Base-by-base conservation (phyloP, 2,329 filamentous ascomycete genomes). In the Gliomastix tumulicola region DNA sequence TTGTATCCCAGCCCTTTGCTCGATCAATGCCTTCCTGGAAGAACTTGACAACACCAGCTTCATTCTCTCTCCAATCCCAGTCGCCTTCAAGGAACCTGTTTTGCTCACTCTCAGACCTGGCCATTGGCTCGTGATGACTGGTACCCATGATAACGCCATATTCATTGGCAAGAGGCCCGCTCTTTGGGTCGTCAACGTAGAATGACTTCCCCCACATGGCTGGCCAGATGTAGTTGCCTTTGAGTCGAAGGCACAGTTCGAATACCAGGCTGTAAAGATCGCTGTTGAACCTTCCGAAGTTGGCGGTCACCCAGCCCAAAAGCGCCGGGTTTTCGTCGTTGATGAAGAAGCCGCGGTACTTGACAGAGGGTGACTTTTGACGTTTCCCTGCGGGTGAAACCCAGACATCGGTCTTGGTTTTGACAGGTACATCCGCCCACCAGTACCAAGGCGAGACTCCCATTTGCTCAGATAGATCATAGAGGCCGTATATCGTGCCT, bases 371-470 rank as follows among this genome's bases (percentile, higher is more conserved):
- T 5, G 76, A 60, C 4, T 65, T 66, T 45, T 82, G 77, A 0
- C 71, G 59, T 45, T 79, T 80, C 21, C 60, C 66, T 8, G 60
- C 65, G 15, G 68, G 56, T n/a, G 76, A 54, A 11, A 73, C 71
- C 43, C 71, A 82, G 37, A 84, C 72, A 7, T 65, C 60, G 17
- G 62, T 54, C 42, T 71, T 67, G 40, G 65, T 59, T 35, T 69
- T 66, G 3, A 69, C 50, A 2, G 76, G 68, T 1, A 79, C 73
- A 49, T 84, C 80, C 6, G 80, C 78, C 67, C 75, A 83, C 63
- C 71, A 83, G 57, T 83, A 74, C 79, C 79, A 84, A 28, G 82
- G 82, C 21, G 78, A 83, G 8, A 86, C 79, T 21, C 82, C 82
- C 37, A 85, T 84, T 51, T 85, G 79, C 55, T 85, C 80, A 18